A percentile compares a stretch with the other conserved stretches of the same genome.
Conservation (phyloP, 495 filamentous ascomycete genomes). For the Talaromyces wortmannii region DNA sequence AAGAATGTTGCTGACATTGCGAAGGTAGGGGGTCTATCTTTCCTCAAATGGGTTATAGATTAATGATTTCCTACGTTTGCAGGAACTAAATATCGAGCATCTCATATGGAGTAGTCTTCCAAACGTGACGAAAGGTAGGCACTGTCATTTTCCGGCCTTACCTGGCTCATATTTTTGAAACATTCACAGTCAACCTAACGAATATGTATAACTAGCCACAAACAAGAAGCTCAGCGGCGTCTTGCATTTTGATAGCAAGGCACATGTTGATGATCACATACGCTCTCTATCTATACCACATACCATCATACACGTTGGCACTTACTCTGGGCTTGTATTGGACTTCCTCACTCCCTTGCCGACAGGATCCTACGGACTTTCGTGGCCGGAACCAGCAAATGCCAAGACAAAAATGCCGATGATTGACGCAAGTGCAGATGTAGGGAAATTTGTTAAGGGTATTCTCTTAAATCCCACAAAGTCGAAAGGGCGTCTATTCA, state of each 20-base stretch:
- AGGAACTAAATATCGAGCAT: conserved; percentile 1
- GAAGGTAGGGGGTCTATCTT: not conserved
- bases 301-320: not conserved
- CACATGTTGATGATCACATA: not conserved
- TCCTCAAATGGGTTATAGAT: not conserved
- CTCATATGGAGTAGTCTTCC: conserved; percentile 3
- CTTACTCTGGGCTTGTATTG: not conserved
- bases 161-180: not conserved
- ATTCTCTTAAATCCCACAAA: not conserved
- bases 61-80: not conserved
- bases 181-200: not conserved
- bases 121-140: not conserved
- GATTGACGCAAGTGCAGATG: not conserved
- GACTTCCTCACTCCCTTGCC: not conserved
- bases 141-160: not conserved
- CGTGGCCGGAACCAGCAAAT: not conserved
- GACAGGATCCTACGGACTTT: not conserved
- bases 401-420: not conserved
- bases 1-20: conserved; percentile 47
- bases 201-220: not conserved
- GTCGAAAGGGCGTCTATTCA: not conserved
- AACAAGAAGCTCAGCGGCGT: not conserved
- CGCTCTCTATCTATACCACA: not conserved
- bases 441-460: not conserved
- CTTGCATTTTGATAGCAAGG: not conserved